A percentile compares a stretch with the other conserved stretches of the same genome.
Conservation (phyloP, 805 yeast species). For the Saccharomycopsis oosterbeekiorum region DNA sequence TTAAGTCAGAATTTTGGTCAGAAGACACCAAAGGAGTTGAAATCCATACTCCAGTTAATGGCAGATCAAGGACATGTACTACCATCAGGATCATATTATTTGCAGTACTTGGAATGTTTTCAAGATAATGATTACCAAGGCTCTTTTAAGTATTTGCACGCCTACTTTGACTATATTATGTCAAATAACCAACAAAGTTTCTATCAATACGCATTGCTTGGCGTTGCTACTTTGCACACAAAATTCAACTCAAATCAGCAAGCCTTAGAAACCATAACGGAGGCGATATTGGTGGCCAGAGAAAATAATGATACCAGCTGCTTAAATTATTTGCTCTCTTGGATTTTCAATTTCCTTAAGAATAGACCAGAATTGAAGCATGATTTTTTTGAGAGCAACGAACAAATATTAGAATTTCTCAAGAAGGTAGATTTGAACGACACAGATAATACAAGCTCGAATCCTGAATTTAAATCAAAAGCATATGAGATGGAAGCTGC, state of each 20-base stretch:
- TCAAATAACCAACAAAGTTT: slow-evolving; percentile 51
- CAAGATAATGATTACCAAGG: slow-evolving; percentile 49
- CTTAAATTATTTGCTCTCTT: slow-evolving; percentile 58
- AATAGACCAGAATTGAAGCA: slow-evolving; percentile 51
- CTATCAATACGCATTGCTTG: slow-evolving; percentile 69
- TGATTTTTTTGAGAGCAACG: slow-evolving; percentile 45
- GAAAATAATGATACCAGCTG: slow-evolving; percentile 72
- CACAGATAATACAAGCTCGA: slow-evolving; percentile 25
- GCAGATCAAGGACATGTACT: slow-evolving; percentile 33
- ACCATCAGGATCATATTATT: slow-evolving; percentile 39
- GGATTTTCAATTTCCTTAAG: slow-evolving; percentile 64
- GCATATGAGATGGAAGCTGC: slow-evolving; percentile 59
- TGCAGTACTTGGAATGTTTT: slow-evolving; percentile 51
- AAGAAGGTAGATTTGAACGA: slow-evolving; percentile 40
- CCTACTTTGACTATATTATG: slow-evolving; percentile 69
- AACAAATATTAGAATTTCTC: slow-evolving; percentile 56
- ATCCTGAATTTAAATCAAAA: slow-evolving; percentile 33
- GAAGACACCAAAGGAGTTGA: slow-evolving; percentile 33
- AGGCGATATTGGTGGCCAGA: slow-evolving; percentile 79
- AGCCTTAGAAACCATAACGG: slow-evolving; percentile 73
- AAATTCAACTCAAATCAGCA: slow-evolving; percentile 55
- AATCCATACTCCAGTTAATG: slow-evolving; percentile 34
- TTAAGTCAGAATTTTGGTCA: slow-evolving; percentile 44
- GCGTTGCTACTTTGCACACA: slow-evolving; percentile 62
- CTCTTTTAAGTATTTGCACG: slow-evolving; percentile 43